phyloP scores from a whole-genome alignment of 768 basidiomycete species.

The Russula olivacea region DNA sequence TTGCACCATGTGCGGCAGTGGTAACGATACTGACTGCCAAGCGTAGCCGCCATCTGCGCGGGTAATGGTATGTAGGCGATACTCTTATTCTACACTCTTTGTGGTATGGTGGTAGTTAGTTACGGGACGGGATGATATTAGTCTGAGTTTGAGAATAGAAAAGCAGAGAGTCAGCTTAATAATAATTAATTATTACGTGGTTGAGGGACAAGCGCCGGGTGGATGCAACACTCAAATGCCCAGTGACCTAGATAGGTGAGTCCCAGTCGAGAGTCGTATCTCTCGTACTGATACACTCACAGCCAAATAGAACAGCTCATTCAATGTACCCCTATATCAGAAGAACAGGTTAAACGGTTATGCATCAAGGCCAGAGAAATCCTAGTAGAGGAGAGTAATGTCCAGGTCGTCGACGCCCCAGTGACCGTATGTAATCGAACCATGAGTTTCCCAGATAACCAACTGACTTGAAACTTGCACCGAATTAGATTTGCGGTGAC shows the following conservation, averaged over 20 bases:
- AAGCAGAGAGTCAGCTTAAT: background rate
- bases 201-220: background rate
- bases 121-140: background rate
- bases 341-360: conserved; percentile 90
- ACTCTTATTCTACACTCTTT: background rate
- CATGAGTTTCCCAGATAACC: conserved; percentile 22
- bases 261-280: background rate
- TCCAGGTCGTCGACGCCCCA: conserved; percentile 92
- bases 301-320: conserved; percentile 91
- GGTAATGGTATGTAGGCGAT: conserved; percentile 4
- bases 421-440: conserved; percentile 65
- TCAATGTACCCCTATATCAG: conserved; percentile 92
- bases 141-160: conserved; percentile 2
- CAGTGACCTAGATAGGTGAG: conserved; percentile 24
- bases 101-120: conserved; percentile 7
- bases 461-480: conserved; percentile 26
- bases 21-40: background rate
- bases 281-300: conserved; percentile 1
- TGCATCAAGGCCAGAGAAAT: conserved; percentile 97
- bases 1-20: background rate
- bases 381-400: conserved; percentile 95
- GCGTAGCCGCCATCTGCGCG: background rate
- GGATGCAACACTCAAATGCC: conserved; percentile 12
- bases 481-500: conserved; percentile 77
- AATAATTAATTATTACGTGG: conserved; percentile 5